A percentile compares a stretch with the other conserved stretches of the same genome.
phyloP scores from a whole-genome alignment of 2,329 filamentous ascomycete genomes.

The Beauveria varroae region DNA sequence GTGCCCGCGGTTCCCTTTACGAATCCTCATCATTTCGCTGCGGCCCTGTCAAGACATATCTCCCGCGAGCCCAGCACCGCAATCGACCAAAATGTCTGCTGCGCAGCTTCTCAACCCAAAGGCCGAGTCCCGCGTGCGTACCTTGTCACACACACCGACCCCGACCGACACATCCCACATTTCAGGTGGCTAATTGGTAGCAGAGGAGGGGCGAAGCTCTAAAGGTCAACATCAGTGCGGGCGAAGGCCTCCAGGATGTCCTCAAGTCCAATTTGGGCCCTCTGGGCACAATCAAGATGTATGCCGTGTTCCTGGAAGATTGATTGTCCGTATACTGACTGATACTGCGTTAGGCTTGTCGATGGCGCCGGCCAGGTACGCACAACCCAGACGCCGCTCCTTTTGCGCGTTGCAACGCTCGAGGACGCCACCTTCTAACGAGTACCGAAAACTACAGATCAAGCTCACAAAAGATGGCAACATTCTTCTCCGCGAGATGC shows the following conservation, averaged over 20 bases:
- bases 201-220: constrained; percentile 95
- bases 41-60: constrained; percentile 4
- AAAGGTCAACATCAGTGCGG: constrained; percentile 91
- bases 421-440: constrained; percentile 12
- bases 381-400: constrained; percentile 20
- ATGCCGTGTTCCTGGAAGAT: constrained; percentile 15
- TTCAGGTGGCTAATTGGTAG: constrained; percentile 20
- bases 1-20: constrained; percentile 2
- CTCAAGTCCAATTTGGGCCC: constrained; percentile 94
- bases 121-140: constrained; percentile 86
- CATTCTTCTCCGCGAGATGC: constrained; percentile 69
- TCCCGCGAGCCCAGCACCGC: constrained; percentile 1
- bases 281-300: constrained; percentile 95
- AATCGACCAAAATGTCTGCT: constrained; percentile 66
- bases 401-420: constrained; percentile 18
- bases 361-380: constrained; percentile 62
- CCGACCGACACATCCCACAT: constrained; percentile 17
- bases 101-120: constrained; percentile 98
- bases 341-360: constrained; percentile 44
- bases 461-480: constrained; percentile 99
- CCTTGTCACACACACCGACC: constrained; percentile 12
- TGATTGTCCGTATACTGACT: constrained; percentile 20
- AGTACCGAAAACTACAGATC: constrained; percentile 50
- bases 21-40: constrained; percentile 7
- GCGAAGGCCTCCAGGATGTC: constrained; percentile 88